These are phyloP conservation scores for Elaeis oleifera DNA, from an alignment of 202 grass and related monocot species.

Conservation along the genomic window DNA sequence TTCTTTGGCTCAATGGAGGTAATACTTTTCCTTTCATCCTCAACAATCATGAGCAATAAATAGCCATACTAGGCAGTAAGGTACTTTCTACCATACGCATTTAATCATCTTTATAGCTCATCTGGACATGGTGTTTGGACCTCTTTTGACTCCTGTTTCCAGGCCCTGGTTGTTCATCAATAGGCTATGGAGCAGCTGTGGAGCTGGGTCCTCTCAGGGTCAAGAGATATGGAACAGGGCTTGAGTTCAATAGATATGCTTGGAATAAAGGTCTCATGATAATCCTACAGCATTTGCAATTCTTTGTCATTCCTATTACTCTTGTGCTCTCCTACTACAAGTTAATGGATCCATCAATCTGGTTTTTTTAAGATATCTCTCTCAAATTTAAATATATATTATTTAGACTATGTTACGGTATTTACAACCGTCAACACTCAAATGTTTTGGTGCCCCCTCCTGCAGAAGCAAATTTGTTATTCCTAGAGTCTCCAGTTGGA, in stretches of 20 bases:
- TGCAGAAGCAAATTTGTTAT: conserved; percentile 83
- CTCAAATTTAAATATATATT: too few species aligned
- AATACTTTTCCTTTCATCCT: not conserved
- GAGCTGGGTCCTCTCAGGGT: conserved; percentile 79
- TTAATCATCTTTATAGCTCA: too few species aligned
- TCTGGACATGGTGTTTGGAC: too few species aligned
- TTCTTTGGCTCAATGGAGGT: conserved; percentile 99
- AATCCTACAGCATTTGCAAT: too few species aligned
- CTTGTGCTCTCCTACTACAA: not conserved
- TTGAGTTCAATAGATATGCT: conserved; percentile 74
- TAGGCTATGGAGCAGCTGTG: conserved; percentile 75
- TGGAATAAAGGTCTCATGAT: conserved; percentile 62
- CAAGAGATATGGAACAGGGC: conserved; percentile 42
- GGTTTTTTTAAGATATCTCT: not conserved
- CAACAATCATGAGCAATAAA: too few species aligned
- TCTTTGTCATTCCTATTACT: not conserved
- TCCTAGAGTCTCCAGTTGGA: conserved; percentile 80
- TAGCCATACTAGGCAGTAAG: too few species aligned
- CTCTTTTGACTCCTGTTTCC: not conserved
- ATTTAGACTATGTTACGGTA: too few species aligned
- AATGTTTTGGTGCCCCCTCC: not conserved
- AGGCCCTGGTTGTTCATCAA: conserved; percentile 86
- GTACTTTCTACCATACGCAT: too few species aligned
- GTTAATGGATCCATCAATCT: not conserved
- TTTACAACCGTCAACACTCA: too few species aligned